These are phyloP conservation scores for Garcia nutans DNA, from an alignment of 345 rosid genomes.

Conservation along the genomic window DNA sequence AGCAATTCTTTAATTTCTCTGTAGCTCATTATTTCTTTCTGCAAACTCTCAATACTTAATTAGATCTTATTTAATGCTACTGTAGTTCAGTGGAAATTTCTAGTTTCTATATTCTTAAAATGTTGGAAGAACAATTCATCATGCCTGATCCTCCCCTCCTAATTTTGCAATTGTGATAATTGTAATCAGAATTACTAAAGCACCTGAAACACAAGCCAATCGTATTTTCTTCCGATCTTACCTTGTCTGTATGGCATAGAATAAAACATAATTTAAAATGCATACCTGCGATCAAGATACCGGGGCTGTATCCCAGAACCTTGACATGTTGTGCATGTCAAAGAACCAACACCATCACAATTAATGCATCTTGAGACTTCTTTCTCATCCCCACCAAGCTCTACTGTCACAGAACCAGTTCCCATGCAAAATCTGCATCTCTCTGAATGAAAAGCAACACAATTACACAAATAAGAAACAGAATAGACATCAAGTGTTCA, in stretches of 20 bases:
- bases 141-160: not conserved
- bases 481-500: conserved; percentile 12
- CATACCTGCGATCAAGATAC: conserved; percentile 94
- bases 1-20: not conserved
- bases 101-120: not conserved
- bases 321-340: conserved; percentile 95
- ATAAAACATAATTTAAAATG: not conserved
- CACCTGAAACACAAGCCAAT: too few relatives aligned
- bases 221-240: not conserved
- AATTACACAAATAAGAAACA: not conserved
- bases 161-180: not conserved
- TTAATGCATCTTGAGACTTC: conserved; percentile 79
- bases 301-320: conserved; percentile 96
- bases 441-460: conserved; percentile 38
- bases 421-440: conserved; percentile 87
- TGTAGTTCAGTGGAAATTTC: not conserved
- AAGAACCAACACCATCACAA: conserved; percentile 78
- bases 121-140: not conserved
- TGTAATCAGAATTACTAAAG: not conserved
- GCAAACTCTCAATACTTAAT: not conserved
- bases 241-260: not conserved
- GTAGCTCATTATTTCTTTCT: too few relatives aligned
- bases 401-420: conserved; percentile 60
- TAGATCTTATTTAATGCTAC: not conserved
- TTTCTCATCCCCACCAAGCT: conserved; percentile 74